Percentiles rank a stretch among this genome's conserved stretches.
Evolutionary conservation across 345 rosid species (phyloP).

Genomic region (Aethionema arabicum): DNA sequence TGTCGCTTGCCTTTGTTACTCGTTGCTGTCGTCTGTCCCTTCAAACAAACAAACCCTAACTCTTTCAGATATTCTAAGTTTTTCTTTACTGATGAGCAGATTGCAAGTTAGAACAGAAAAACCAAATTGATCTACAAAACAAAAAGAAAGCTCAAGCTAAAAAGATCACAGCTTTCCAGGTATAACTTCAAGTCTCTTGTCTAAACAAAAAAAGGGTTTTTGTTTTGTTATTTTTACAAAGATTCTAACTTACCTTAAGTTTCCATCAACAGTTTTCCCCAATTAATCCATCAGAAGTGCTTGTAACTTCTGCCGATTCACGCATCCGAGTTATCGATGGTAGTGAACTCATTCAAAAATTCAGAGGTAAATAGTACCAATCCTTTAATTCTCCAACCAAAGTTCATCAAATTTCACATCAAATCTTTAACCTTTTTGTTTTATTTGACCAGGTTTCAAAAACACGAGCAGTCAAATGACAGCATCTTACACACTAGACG

Average conservation of each 20-base stretch:
- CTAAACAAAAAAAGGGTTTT: not conserved
- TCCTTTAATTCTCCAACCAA: not conserved
- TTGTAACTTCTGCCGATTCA: constrained; percentile 89
- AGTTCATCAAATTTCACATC: not conserved
- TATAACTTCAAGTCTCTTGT: constrained; percentile 15
- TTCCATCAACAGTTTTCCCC: constrained; percentile 62
- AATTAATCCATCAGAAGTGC: constrained; percentile 69
- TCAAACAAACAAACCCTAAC: too few species aligned
- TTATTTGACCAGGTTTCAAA: constrained; percentile 58
- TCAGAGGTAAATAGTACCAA: constrained; percentile 49
- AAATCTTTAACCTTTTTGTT: not conserved
- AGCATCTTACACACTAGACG: constrained; percentile 74
- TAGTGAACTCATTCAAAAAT: constrained; percentile 59
- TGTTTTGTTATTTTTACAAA: not conserved
- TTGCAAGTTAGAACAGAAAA: constrained; percentile 53
- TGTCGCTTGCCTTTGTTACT: too few species aligned
- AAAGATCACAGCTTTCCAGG: constrained; percentile 96
- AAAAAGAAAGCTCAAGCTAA: constrained; percentile 61
- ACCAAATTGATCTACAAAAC: constrained; percentile 51
- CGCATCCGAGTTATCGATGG: constrained; percentile 74
- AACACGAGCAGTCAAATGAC: constrained; percentile 84
- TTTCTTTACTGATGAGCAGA: constrained; percentile 43
- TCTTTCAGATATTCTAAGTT: not conserved
- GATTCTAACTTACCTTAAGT: constrained; percentile 16
- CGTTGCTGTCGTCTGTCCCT: too few species aligned